Evolutionary conservation across 345 rosid genomes (phyloP), one percentile per base, ranked within the genome.

Genomic region (Pugionium dolabratum): DNA sequence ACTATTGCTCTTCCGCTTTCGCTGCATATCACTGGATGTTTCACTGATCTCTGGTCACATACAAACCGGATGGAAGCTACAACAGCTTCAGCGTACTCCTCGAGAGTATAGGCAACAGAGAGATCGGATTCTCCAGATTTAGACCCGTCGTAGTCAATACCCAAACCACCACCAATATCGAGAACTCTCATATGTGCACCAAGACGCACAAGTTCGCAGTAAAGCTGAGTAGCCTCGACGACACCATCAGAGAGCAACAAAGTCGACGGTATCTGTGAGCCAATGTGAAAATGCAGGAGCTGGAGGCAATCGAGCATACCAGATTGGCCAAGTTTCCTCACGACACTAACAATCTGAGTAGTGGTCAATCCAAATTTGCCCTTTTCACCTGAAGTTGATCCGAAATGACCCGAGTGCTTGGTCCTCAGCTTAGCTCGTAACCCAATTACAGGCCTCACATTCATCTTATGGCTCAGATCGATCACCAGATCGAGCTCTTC

Each of bases 1-100:
- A 94, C 99, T 8, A 90, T 82, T 4, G 97, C 99, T 64, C 99
- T 78, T 9, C 97, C 99, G 53, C 99, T 87, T 73, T 94, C 99
- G 29, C 96, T 90, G 76, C 91, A 85, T 34, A 94, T 79, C 64
- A 87, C 84, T 0, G 97, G 99, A 52, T 94, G 99, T 55, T 85
- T 88, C 48, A 91, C 78, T 0, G 84, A 82, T 63, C 82, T 94
- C 37, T 87, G 74, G 66, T 84, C 89, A 54, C 99, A 94, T 1
- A 88, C 91, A 63, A 56, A 66, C 54, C 78, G 78, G 54, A 94
- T 64, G 0, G 91, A 83, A 18, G 65, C 84, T 5, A 94, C 96
- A 58, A 94, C 99, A 62, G 96, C 91, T 1, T 76, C 72, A 32
- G 97, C 90, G 72, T 91, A 95, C 79, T 91, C 99, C 49, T 86